These are phyloP conservation scores for Xylaria acuta DNA, from an alignment of 495 filamentous ascomycete genomes.

Conservation along the genomic window DNA sequence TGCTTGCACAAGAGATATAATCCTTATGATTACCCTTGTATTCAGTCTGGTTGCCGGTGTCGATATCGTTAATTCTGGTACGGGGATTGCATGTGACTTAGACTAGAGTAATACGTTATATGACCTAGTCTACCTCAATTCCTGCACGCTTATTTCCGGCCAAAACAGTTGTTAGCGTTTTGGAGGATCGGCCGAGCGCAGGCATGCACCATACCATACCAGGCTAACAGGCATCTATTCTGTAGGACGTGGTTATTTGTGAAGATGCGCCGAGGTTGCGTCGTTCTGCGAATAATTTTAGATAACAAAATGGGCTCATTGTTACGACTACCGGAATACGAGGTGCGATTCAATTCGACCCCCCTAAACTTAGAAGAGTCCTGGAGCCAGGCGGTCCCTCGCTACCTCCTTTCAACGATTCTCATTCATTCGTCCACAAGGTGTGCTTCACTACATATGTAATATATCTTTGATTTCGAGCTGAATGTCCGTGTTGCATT, in stretches of 20 bases:
- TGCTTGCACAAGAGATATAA: background rate
- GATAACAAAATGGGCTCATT: too few relatives aligned
- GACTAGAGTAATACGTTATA: background rate
- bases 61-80: background rate
- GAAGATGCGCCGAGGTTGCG: background rate
- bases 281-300: background rate
- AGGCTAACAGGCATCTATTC: background rate
- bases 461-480: background rate
- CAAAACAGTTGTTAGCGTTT: background rate
- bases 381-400: too few relatives aligned
- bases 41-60: background rate
- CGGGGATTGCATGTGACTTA: background rate
- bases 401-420: background rate
- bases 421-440: background rate
- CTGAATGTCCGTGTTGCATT: background rate
- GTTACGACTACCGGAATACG: background rate
- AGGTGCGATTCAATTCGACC: background rate
- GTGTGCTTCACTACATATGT: background rate
- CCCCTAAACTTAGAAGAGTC: too few relatives aligned
- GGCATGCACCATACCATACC: too few relatives aligned
- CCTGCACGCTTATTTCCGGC: background rate
- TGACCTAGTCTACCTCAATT: background rate
- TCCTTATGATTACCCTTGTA: background rate
- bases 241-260: background rate
- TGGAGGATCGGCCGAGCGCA: background rate